phyloP scores from a whole-genome alignment of 140 eudicot genomes.

The Erigeron philadelphicus region DNA sequence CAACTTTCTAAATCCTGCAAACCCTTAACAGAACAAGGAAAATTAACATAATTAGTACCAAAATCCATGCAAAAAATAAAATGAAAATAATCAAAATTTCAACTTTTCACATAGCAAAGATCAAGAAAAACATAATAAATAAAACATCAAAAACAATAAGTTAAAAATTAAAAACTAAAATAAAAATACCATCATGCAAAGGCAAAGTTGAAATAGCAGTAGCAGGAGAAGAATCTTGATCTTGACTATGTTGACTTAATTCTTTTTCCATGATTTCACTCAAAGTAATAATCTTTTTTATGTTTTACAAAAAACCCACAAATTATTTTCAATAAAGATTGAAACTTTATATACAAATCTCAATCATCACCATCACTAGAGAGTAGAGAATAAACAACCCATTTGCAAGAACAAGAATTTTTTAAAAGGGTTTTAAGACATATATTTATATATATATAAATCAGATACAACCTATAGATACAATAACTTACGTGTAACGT shows the following conservation, averaged over 20 bases:
- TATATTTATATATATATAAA: neutral
- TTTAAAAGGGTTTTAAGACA: constrained; percentile 13
- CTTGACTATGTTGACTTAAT: constrained; percentile 36
- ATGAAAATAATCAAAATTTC: constrained; percentile 2
- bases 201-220: constrained; percentile 21
- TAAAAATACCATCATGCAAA: constrained; percentile 16
- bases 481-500: neutral
- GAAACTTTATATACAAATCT: constrained; percentile 19
- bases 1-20: neutral
- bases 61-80: neutral
- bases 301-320: neutral
- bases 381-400: neutral
- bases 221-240: constrained; percentile 27
- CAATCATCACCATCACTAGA: constrained; percentile 4
- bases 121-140: neutral
- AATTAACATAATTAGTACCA: neutral
- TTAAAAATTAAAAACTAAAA: no score
- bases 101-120: neutral
- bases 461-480: neutral
- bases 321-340: neutral
- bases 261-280: constrained; percentile 30
- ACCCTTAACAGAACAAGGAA: neutral
- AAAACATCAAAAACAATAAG: no score
- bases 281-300: constrained; percentile 1
- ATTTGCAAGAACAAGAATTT: constrained; percentile 6